phyloP scores from a whole-genome alignment of 805 yeast species.

The Ogataea zsoltii region DNA sequence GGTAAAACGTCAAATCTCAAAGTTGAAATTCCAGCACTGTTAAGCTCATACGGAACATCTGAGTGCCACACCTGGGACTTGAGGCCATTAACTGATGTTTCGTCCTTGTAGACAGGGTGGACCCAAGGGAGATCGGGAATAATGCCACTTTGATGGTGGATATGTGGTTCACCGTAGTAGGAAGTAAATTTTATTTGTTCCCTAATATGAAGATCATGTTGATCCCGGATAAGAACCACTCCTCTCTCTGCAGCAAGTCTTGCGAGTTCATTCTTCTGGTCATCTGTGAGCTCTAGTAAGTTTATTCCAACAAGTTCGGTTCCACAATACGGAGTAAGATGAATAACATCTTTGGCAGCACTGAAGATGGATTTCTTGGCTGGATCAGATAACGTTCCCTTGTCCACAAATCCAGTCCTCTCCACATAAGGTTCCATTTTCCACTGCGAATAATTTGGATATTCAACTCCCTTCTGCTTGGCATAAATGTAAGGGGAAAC shows the following conservation, averaged over 20 bases:
- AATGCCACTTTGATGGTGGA: constrained; percentile 37
- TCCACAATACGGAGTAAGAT: constrained; percentile 51
- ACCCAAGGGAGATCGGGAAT: constrained; percentile 39
- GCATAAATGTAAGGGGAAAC: constrained; percentile 17
- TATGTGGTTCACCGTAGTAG: constrained; percentile 44
- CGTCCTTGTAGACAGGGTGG: constrained; percentile 37
- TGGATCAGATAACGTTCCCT: constrained; percentile 20
- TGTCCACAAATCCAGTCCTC: constrained; percentile 11
- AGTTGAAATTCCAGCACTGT: constrained; percentile 68
- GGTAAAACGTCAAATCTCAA: constrained; percentile 58
- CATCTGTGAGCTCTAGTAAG: constrained; percentile 39
- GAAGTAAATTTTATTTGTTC: constrained; percentile 43
- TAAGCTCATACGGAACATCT: constrained; percentile 69
- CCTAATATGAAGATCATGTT: constrained; percentile 38
- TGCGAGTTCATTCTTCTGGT: constrained; percentile 47
- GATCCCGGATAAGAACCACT: constrained; percentile 48
- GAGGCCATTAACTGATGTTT: constrained; percentile 34
- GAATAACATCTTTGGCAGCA: constrained; percentile 41
- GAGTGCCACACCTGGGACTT: constrained; percentile 58
- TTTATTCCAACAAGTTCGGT: constrained; percentile 54
- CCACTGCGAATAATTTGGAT: constrained; percentile 20
- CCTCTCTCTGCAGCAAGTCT: constrained; percentile 46
- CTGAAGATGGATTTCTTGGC: constrained; percentile 40
- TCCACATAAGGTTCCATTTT: constrained; percentile 17
- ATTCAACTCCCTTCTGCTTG: constrained; percentile 14